A percentile compares a stretch with the other conserved stretches of the same genome.
Conservation (phyloP, 2,329 filamentous ascomycete genomes). For the Arthrobotrys iridis region DNA sequence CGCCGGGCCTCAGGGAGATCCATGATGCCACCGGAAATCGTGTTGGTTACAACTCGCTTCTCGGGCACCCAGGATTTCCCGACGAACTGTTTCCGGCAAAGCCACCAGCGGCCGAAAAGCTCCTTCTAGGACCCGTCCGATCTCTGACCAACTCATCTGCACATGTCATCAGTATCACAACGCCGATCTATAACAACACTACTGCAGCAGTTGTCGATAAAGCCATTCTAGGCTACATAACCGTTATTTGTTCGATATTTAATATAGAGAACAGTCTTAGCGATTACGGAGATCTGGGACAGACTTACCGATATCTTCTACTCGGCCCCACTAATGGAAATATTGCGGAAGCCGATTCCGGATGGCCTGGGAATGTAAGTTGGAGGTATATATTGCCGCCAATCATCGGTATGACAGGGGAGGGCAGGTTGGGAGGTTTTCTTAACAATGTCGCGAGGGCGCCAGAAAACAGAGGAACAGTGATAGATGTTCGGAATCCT, state of each 20-base stretch:
- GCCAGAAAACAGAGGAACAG: conserved; percentile 7
- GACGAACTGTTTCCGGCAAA: conserved; percentile 33
- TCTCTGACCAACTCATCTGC: conserved; percentile 38
- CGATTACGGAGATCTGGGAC: conserved; percentile 31
- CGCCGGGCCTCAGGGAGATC: conserved; percentile 31
- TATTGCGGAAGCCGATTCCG: conserved; percentile 17
- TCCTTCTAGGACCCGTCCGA: conserved; percentile 36
- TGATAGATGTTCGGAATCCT: conserved; percentile 40
- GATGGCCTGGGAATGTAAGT: conserved; percentile 49
- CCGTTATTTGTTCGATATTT: conserved; percentile 37
- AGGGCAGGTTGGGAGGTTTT: conserved; percentile 40
- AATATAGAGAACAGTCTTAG: conserved; percentile 39
- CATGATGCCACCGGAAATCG: conserved; percentile 37
- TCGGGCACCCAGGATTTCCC: conserved; percentile 41
- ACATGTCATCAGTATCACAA: conserved; percentile 36
- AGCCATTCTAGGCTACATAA: conserved; percentile 48
- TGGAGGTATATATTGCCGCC: conserved; percentile 51
- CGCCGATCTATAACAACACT: conserved; percentile 52
- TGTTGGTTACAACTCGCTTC: conserved; percentile 42
- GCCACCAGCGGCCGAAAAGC: conserved; percentile 7
- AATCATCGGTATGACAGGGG: conserved; percentile 14
- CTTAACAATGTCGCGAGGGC: conserved; percentile 22
- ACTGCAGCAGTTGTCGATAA: conserved; percentile 35
- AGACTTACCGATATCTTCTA: conserved; percentile 41
- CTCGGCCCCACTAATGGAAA: conserved; percentile 34